These are phyloP conservation scores for Ceraceosorus guamensis DNA, from an alignment of 1,284 basidiomycete genomes.

Conservation along the genomic window DNA sequence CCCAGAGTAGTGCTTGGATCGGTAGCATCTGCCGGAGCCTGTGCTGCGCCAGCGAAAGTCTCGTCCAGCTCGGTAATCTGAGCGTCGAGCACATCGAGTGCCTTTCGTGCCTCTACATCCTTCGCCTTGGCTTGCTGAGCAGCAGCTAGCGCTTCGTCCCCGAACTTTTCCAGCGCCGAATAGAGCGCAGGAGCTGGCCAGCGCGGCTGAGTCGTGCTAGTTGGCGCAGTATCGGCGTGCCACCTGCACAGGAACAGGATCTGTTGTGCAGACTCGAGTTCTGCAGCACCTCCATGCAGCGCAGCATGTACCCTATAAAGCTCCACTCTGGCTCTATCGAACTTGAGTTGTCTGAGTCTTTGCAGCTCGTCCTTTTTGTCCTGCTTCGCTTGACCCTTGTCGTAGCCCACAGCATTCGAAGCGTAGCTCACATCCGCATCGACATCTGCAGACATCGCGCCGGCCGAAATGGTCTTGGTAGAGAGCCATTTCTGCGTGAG, in stretches of 20 bases:
- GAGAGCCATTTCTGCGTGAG: constrained; percentile 40
- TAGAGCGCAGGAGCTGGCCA: too few species aligned
- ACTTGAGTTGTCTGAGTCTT: constrained; percentile 25
- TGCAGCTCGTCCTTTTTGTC: constrained; percentile 35
- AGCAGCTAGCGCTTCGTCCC: neutral
- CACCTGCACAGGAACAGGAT: constrained; percentile 20
- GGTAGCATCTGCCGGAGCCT: too few species aligned
- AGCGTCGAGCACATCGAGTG: neutral
- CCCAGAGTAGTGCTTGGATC: too few species aligned
- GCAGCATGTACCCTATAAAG: constrained; percentile 12
- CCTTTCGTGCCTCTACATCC: neutral
- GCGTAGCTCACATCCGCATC: neutral
- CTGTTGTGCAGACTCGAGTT: constrained; percentile 18
- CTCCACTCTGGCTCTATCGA: constrained; percentile 27
- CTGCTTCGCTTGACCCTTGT: constrained; percentile 11
- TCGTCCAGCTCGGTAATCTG: neutral
- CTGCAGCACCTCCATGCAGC: constrained; percentile 28
- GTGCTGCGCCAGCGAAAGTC: neutral
- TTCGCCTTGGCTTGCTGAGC: neutral
- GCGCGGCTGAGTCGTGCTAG: too few species aligned
- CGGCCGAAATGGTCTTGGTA: constrained; percentile 5
- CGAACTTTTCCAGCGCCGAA: neutral
- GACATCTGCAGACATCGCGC: too few species aligned
- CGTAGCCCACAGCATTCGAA: neutral
- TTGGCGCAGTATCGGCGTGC: constrained; percentile 6